Evolutionary conservation across 73 alveolate species (phyloP).

Genomic region (Paramecium sonneborni): DNA sequence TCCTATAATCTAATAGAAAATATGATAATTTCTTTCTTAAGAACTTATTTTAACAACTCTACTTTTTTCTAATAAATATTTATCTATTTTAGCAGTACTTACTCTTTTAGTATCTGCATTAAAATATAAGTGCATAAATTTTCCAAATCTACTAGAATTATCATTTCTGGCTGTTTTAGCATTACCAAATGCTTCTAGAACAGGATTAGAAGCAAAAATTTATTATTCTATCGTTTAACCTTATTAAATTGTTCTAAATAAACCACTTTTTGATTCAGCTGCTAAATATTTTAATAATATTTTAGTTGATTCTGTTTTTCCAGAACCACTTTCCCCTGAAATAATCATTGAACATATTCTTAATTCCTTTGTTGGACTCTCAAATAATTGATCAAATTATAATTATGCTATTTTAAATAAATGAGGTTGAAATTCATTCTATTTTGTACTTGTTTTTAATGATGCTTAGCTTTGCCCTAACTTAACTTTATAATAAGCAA

Average conservation of each 20-base stretch:
- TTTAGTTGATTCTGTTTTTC: constrained; percentile 97
- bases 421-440: constrained; percentile 85
- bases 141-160: constrained; percentile 96
- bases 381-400: constrained; percentile 65
- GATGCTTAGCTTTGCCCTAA: neutral
- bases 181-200: constrained; percentile 99
- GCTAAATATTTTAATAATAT: constrained; percentile 86
- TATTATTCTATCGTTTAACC: neutral
- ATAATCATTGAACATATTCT: constrained; percentile 81
- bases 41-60: constrained; percentile 80
- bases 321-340: constrained; percentile 99
- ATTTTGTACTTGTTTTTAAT: neutral
- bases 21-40: constrained; percentile 97
- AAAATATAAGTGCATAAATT: constrained; percentile 94
- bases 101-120: constrained; percentile 89
- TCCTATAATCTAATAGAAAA: constrained; percentile 89
- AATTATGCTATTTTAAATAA: constrained; percentile 91
- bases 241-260: neutral
- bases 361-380: constrained; percentile 17
- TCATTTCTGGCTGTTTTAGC: constrained; percentile 95
- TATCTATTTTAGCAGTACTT: constrained; percentile 93
- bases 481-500: constrained; percentile 76
- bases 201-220: constrained; percentile 93
- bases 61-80: constrained; percentile 91
- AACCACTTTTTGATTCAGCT: constrained; percentile 63